A percentile compares a stretch with the other conserved stretches of the same genome.
phyloP scores from a whole-genome alignment of 2,329 filamentous ascomycete species.

The Phaeosphaeriaceae sp. region DNA sequence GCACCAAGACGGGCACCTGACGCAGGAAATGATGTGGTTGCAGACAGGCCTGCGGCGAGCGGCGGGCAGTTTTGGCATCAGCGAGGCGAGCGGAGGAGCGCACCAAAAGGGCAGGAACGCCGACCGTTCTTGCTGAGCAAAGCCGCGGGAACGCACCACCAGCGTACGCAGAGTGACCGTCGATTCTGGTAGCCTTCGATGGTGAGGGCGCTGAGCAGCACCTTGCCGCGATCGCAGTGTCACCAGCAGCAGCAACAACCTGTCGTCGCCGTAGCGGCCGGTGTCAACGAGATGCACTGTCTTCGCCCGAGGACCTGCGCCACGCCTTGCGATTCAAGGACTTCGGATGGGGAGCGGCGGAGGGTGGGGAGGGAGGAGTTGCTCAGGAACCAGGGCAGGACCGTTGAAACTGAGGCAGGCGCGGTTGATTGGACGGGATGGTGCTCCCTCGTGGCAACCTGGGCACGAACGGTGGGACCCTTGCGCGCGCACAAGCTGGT shows the following conservation, averaged over 20 bases:
- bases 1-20: constrained; percentile 9
- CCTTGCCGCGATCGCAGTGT: not conserved
- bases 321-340: not conserved
- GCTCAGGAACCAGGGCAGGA: not conserved
- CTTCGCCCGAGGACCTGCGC: not conserved
- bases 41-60: constrained; percentile 4
- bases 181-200: not conserved
- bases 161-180: not conserved
- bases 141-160: constrained; percentile 6
- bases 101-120: constrained; percentile 11
- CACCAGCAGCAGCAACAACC: too few relatives aligned
- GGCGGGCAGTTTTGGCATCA: constrained; percentile 14
- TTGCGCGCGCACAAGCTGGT: not conserved
- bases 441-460: not conserved
- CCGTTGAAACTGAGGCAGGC: too few relatives aligned
- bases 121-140: constrained; percentile 6
- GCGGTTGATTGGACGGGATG: not conserved
- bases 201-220: not conserved
- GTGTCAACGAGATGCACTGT: not conserved
- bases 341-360: not conserved
- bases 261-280: not conserved
- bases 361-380: not conserved
- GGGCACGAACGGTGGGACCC: not conserved
- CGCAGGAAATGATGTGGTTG: constrained; percentile 3
- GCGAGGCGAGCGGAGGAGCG: constrained; percentile 5